Evolutionary conservation across 1,139 yeast species (phyloP), one percentile per base, ranked within the genome.

Genomic region (Sugiyamaella novakii): DNA sequence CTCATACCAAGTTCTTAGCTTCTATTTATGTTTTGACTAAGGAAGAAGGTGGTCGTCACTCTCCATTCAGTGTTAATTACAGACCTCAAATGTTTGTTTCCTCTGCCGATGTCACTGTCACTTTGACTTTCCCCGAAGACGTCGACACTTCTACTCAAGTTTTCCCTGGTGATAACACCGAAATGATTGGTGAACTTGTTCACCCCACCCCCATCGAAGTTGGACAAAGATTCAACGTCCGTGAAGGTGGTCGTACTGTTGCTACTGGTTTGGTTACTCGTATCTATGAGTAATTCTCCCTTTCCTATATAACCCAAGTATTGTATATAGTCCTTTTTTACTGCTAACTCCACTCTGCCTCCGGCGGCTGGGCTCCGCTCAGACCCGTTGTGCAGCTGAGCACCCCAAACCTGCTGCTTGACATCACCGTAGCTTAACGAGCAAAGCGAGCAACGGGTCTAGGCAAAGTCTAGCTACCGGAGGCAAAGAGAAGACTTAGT

Each of bases 31-130:
- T 91, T 59, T 80, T 94, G 71, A 80, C 95, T 68, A 85, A 88
- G 74, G 98, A 92, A 71, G 99, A 92, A 78, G 98, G 98, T 80
- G 99, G 99, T 67, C 92, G 99, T 77, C 96, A 88, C 78, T 86
- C 96, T 59, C 94, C 96, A 59, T 94, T 92, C 72, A 92, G 95
- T 68, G 88, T 85, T 74, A 86, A 91, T 82, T 92, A 89, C 83
- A 87, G 95, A 78, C 98, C 99, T 58, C 98, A 92, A 77, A 81
- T 92, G 79, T 92, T 86, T 75, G 80, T 91, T 68, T 87, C 98
- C 75, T 91, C 98, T 59, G 88, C 96, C 56, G 96, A 91, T 67
- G 98, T 92, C 58, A 88, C 98, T 58, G 92, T 88, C 66, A 82
- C 87, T 54, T 77, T 92, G 71, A 81, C 82, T 62, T 91, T 91